Evolutionary conservation across 257 asterid genomes (phyloP).

Genomic region (Petrea volubilis): DNA sequence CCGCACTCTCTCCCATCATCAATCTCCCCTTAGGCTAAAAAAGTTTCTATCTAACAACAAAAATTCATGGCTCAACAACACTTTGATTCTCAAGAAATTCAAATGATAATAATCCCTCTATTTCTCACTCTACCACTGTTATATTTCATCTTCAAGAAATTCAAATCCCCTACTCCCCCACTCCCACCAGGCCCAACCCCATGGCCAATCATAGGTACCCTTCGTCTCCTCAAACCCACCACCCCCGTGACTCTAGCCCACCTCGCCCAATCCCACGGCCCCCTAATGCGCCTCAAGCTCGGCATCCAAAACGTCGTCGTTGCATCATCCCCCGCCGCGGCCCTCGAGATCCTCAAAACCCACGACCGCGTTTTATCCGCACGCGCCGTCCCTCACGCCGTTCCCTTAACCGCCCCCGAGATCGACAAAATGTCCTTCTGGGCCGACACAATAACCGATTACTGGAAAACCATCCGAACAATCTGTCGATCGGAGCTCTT

Average conservation of each 20-base stretch:
- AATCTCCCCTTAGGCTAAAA: background rate
- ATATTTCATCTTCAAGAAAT: conserved; percentile 13
- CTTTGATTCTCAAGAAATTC: background rate
- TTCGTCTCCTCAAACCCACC: conserved; percentile 24
- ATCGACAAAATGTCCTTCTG: conserved; percentile 36
- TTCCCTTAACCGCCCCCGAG: conserved; percentile 18
- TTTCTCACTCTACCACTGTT: conserved; percentile 6
- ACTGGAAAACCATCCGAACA: conserved; percentile 33
- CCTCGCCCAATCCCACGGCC: conserved; percentile 43
- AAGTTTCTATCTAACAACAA: background rate
- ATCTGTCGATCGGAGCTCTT: conserved; percentile 42
- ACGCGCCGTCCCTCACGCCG: conserved; percentile 25
- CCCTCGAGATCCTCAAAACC: conserved; percentile 37
- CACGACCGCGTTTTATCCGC: conserved; percentile 38
- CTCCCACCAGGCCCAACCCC: conserved; percentile 65
- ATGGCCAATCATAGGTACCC: conserved; percentile 51
- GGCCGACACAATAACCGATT: conserved; percentile 26
- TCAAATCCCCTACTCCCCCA: conserved; percentile 8
- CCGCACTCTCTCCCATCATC: background rate
- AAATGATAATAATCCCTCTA: background rate
- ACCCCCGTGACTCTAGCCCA: conserved; percentile 32
- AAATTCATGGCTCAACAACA: background rate
- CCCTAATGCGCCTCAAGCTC: conserved; percentile 36
- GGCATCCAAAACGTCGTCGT: conserved; percentile 38
- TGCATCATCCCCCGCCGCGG: conserved; percentile 48